These are phyloP conservation scores for Trichoderma simmonsii DNA, from an alignment of 2,329 filamentous ascomycete species.

Conservation along the genomic window DNA sequence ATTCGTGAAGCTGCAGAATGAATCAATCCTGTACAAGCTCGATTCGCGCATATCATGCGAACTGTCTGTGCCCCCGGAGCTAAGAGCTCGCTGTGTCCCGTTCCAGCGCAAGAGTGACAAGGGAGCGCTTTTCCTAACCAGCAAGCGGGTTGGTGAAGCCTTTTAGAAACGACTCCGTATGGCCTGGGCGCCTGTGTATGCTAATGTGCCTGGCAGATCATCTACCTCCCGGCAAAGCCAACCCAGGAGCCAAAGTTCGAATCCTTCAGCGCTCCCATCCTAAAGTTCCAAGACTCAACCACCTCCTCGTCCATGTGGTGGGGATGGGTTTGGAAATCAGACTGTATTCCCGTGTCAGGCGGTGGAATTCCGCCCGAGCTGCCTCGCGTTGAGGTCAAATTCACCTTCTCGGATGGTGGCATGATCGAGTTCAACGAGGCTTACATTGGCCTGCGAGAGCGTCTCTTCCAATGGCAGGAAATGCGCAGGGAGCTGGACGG, in stretches of 20 bases:
- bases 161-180: background rate
- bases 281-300: slow-evolving; percentile 82
- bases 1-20: slow-evolving; percentile 81
- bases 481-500: slow-evolving; percentile 66
- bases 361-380: slow-evolving; percentile 77
- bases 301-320: slow-evolving; percentile 82
- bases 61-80: slow-evolving; percentile 66
- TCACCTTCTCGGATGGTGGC: slow-evolving; percentile 94
- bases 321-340: slow-evolving; percentile 84
- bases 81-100: slow-evolving; percentile 56
- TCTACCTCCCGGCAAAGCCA: slow-evolving; percentile 76
- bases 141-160: slow-evolving; percentile 64
- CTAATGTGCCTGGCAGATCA: slow-evolving; percentile 47
- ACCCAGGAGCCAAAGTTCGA: slow-evolving; percentile 63
- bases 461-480: slow-evolving; percentile 76
- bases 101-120: slow-evolving; percentile 70
- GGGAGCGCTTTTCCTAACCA: slow-evolving; percentile 78
- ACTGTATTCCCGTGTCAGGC: slow-evolving; percentile 75
- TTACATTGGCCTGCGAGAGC: slow-evolving; percentile 81
- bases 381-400: slow-evolving; percentile 71
- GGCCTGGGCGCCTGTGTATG: background rate
- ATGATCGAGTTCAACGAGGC: slow-evolving; percentile 83
- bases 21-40: slow-evolving; percentile 77
- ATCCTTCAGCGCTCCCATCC: slow-evolving; percentile 84
- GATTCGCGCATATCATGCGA: slow-evolving; percentile 75